Conservation (phyloP, 164 flowering plant species). For the Sextonia rubra region DNA sequence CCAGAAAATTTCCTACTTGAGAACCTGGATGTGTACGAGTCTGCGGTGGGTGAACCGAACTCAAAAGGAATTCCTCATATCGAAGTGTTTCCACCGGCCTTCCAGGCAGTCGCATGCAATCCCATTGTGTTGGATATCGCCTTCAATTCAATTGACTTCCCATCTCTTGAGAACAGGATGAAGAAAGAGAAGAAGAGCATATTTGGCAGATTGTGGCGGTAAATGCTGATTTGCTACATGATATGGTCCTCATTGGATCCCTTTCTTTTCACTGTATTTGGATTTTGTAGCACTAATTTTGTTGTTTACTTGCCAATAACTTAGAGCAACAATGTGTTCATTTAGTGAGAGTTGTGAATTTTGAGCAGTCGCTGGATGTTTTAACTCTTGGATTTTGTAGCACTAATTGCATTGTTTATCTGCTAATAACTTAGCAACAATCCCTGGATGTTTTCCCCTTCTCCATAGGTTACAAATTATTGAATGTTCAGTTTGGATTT, state of each 20-base stretch:
- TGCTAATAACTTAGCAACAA: no score
- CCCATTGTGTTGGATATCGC: conserved; percentile 92
- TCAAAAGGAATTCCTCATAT: conserved; percentile 52
- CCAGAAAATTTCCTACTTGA: conserved; percentile 65
- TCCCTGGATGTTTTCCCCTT: no score
- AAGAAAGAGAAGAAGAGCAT: conserved; percentile 92
- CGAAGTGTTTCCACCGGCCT: conserved; percentile 79
- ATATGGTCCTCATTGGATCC: not conserved
- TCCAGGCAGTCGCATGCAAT: conserved; percentile 74
- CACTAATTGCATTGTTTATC: no score
- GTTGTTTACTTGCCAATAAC: not conserved
- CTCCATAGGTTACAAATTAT: no score
- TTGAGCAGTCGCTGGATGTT: no score
- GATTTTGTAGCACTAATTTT: not conserved
- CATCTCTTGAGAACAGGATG: conserved; percentile 84
- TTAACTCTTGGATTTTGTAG: no score
- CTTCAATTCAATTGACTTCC: conserved; percentile 72
- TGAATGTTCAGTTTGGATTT: no score
- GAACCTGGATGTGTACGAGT: conserved; percentile 71
- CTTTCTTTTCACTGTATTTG: not conserved
- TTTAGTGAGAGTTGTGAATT: no score
- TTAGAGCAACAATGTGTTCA: no score
- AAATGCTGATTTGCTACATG: conserved; percentile 10
- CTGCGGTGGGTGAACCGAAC: conserved; percentile 70
- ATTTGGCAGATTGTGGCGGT: conserved; percentile 81